These are phyloP conservation scores for Benincasa hispida DNA, from an alignment of 306 rosid species.

Conservation along the genomic window DNA sequence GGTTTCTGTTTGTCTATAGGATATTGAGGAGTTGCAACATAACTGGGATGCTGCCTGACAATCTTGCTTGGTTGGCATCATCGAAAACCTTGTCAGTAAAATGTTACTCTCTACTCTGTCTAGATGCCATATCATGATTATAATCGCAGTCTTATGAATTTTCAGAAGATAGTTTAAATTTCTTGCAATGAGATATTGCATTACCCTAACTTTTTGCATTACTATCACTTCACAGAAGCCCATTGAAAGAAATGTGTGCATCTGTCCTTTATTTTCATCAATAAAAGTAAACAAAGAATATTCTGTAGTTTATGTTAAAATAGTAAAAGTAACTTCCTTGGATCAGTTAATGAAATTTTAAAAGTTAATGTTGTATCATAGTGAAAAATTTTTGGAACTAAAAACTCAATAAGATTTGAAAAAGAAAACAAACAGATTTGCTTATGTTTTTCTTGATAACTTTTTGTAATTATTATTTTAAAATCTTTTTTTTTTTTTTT, in stretches of 20 bases:
- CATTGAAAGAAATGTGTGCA: not conserved
- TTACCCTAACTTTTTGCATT: not conserved
- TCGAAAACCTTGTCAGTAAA: slow-evolving; percentile 40
- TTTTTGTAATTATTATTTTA: no score
- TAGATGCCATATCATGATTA: not conserved
- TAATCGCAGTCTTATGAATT: not conserved
- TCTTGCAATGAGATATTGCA: not conserved
- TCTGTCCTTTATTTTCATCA: not conserved
- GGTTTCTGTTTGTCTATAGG: slow-evolving; percentile 27
- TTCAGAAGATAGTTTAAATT: not conserved
- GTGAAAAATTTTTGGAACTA: no score
- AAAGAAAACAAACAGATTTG: no score
- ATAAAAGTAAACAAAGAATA: not conserved
- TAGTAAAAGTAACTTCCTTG: not conserved
- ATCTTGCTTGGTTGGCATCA: slow-evolving; percentile 17
- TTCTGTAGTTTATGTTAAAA: not conserved
- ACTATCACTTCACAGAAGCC: not conserved
- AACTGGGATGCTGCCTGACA: slow-evolving; percentile 30
- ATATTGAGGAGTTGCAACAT: slow-evolving; percentile 66
- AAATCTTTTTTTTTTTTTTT: no score
- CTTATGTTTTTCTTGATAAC: no score
- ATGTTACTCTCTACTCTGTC: not conserved
- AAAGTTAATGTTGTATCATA: not conserved
- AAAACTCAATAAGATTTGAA: no score
- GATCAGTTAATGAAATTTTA: not conserved